Percentiles rank a stretch among this genome's conserved stretches.
Conservation (phyloP, 352 stramenopile genomes). For the Elongisporangium undulatum region DNA sequence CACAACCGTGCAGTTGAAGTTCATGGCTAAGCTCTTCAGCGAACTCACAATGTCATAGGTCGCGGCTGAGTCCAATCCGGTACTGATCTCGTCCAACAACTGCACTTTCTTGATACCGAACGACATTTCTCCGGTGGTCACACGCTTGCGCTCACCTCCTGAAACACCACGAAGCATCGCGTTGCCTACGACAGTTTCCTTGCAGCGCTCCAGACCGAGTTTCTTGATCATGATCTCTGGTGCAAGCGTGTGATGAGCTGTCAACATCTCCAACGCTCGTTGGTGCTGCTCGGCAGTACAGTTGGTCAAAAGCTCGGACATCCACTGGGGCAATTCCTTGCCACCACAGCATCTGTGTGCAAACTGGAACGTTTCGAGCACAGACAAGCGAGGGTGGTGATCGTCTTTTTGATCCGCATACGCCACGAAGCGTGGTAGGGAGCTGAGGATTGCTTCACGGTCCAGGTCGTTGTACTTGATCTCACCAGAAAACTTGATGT, state of each 20-base stretch:
- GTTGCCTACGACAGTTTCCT: conserved; percentile 60
- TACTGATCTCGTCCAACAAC: conserved; percentile 54
- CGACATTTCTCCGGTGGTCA: conserved; percentile 85
- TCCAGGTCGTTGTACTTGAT: conserved; percentile 32
- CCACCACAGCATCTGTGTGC: conserved; percentile 70
- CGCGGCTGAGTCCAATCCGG: conserved; percentile 36
- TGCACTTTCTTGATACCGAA: conserved; percentile 53
- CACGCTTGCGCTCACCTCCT: conserved; percentile 90
- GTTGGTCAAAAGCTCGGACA: conserved; percentile 30
- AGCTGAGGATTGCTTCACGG: conserved; percentile 10
- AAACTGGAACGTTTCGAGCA: conserved; percentile 93
- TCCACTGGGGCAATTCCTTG: conserved; percentile 35
- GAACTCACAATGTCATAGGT: conserved; percentile 81
- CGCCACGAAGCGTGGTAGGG: conserved; percentile 25
- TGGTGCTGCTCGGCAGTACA: conserved; percentile 33
- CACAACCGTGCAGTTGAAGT: conserved; percentile 43
- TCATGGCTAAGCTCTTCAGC: conserved; percentile 41
- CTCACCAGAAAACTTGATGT: conserved; percentile 16
- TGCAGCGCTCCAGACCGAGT: conserved; percentile 44
- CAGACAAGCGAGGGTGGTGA: conserved; percentile 89
- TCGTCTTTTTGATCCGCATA: conserved; percentile 66
- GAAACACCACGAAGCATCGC: conserved; percentile 65
- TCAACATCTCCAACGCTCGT: conserved; percentile 24
- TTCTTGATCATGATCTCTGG: conserved; percentile 29
- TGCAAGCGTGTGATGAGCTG: conserved; percentile 28